Evolutionary conservation across 169 alveolate species (phyloP), one percentile per base, ranked within the genome.

Genomic region (Babesia microti): DNA sequence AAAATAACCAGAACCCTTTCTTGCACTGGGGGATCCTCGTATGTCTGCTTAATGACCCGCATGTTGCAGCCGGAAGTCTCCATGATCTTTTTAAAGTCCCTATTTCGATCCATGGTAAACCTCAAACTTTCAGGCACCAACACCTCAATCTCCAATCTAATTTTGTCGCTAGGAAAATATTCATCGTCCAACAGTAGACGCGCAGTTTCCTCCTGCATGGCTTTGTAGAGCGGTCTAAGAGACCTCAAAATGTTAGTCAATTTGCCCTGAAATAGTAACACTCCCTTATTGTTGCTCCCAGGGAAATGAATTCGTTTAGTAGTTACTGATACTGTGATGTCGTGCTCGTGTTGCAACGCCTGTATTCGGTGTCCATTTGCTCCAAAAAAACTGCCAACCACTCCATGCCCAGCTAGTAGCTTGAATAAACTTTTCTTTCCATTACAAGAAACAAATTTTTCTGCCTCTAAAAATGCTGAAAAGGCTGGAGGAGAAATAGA

Each of bases 231-330:
- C 9, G 63, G 57, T 35, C 63, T 37, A 3, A 52, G 43, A 7
- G 34, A 39, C 43, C 29, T 41, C 14, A 52, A 43, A 9, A 52
- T 42, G 27, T 52, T 52, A 19, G 23, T 27, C 28, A 52, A 41
- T 37, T 42, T 52, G 12, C 63, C 63, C 22, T 52, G 28, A 17
- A 52, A 40, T 4, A 52, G 44, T 5, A 52, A 24, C 9, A 52
- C 63, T n/a, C 63, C 63, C 7, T 52, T 52, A 19, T 52, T 52
- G 41, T 52, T 52, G 2, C 58, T 40, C 17, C 63, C 63, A 6
- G 63, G 63, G 29, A 52, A 52, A 30, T 52, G 63, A 17, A 52
- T 42, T 28, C 63, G 28, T 27, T 52, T 52, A 11, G 63, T 52
- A 4, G 63, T 52, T 0, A 52, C 63, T 12, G 57, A 52, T 0